Conservation (phyloP, 2,329 filamentous ascomycete genomes). For the Ascochyta viciae-villosae region DNA sequence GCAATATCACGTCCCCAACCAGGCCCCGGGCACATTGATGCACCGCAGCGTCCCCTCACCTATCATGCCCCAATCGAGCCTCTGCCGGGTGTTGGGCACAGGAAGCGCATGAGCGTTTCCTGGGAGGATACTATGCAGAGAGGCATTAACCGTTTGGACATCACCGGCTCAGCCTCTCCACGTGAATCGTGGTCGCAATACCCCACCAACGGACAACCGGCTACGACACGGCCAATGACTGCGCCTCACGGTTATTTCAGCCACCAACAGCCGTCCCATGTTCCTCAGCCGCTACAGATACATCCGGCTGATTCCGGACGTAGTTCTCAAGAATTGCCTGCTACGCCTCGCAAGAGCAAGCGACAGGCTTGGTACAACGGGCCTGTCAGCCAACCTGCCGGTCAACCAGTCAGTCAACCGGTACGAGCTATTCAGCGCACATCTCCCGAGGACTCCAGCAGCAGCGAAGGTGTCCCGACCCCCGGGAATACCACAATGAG, state of each 20-base stretch:
- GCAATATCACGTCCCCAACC: conserved; percentile 67
- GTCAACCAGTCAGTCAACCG: conserved; percentile 27
- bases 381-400: conserved; percentile 52
- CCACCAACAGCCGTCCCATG: conserved; percentile 30
- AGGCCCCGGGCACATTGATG: conserved; percentile 81
- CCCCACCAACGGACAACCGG: conserved; percentile 30
- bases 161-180: conserved; percentile 56
- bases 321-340: conserved; percentile 49
- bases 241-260: conserved; percentile 48
- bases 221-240: conserved; percentile 41
- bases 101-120: conserved; percentile 51
- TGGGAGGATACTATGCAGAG: conserved; percentile 73
- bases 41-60: conserved; percentile 52
- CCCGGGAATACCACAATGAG: conserved; percentile 57
- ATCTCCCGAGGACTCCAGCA: conserved; percentile 63
- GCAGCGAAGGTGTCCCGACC: conserved; percentile 62
- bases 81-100: conserved; percentile 31
- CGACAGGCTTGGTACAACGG: conserved; percentile 77
- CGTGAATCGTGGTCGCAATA: conserved; percentile 46
- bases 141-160: conserved; percentile 71
- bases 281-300: conserved; percentile 37
- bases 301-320: conserved; percentile 44
- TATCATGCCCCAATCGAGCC: conserved; percentile 46
- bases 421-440: conserved; percentile 53
- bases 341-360: conserved; percentile 67